Percentiles rank a stretch among this genome's conserved stretches.
Evolutionary conservation across 2,329 filamentous ascomycete species (phyloP).

Genomic region (Pestalotiopsis sp.): DNA sequence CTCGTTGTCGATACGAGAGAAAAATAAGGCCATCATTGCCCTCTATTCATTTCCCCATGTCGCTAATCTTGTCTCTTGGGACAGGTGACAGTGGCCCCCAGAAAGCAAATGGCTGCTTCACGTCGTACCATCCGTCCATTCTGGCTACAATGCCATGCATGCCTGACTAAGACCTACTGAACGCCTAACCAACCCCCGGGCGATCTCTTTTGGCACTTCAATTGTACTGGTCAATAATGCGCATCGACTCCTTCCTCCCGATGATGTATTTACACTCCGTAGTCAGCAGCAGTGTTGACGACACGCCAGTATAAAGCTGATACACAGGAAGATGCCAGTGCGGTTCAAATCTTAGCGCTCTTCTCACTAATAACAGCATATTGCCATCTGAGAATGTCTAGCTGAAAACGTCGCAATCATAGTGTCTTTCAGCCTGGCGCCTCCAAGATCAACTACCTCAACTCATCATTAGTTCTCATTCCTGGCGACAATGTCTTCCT

Average conservation of each 20-base stretch:
- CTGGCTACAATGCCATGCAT: not conserved
- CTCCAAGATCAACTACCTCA: too few species aligned
- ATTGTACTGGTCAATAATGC: not conserved
- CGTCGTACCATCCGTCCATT: not conserved
- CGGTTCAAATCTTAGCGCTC: too few species aligned
- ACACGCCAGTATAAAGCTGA: too few species aligned
- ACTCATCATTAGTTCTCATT: not conserved
- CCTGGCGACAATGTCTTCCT: not conserved
- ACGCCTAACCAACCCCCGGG: not conserved
- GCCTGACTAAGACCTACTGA: not conserved
- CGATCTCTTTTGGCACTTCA: not conserved
- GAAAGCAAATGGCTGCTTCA: not conserved
- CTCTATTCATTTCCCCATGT: not conserved
- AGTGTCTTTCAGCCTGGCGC: too few species aligned
- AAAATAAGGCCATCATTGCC: not conserved
- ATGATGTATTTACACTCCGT: too few species aligned
- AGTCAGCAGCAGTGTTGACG: too few species aligned
- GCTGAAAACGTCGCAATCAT: too few species aligned
- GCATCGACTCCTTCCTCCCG: not conserved
- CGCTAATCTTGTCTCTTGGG: not conserved
- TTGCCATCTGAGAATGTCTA: too few species aligned
- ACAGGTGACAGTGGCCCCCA: not conserved
- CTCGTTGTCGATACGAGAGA: not conserved
- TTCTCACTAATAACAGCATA: too few species aligned
- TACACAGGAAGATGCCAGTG: too few species aligned